Percentiles rank a stretch among this genome's conserved stretches.
Conservation (phyloP, 2,329 filamentous ascomycete genomes). For the Arthroderma sp. region DNA sequence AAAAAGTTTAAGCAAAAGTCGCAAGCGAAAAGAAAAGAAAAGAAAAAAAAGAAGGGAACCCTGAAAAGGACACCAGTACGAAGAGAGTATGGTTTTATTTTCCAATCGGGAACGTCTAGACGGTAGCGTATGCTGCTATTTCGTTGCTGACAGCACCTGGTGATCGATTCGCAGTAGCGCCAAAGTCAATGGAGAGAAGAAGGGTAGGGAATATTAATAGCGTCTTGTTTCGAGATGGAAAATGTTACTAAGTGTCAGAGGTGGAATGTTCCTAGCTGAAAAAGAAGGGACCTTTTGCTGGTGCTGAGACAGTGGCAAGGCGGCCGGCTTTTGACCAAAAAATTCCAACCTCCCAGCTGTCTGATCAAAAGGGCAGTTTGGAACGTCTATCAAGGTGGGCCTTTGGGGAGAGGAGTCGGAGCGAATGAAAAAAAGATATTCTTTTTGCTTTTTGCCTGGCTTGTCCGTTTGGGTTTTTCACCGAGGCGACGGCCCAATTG, state of each 20-base stretch:
- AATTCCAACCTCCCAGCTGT: slow-evolving; percentile 3
- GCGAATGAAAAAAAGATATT: background rate
- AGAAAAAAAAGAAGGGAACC: background rate
- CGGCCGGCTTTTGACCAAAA: slow-evolving; percentile 5
- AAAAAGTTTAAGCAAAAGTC: slow-evolving; percentile 1
- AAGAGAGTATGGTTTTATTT: slow-evolving; percentile 5
- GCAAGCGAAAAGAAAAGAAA: slow-evolving; percentile 1
- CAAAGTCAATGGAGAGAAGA: background rate
- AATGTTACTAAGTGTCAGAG: background rate
- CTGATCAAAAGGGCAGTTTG: background rate
- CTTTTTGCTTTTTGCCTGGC: background rate
- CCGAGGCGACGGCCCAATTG: slow-evolving; percentile 3
- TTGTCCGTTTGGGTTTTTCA: slow-evolving; percentile 1
- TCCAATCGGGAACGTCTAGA: slow-evolving; percentile 3
- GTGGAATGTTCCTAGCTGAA: slow-evolving; percentile 5
- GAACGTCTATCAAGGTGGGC: slow-evolving; percentile 2
- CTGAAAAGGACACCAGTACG: slow-evolving; percentile 3
- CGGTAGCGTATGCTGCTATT: background rate
- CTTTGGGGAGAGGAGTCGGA: background rate
- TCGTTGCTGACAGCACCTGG: slow-evolving; percentile 3
- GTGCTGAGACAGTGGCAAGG: slow-evolving; percentile 5
- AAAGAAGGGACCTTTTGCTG: background rate
- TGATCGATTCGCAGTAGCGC: slow-evolving; percentile 7
- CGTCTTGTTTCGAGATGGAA: slow-evolving; percentile 2
- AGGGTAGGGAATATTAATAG: slow-evolving; percentile 1